Conservation (phyloP, 176 grass and related monocot species). For the Poa pratensis region DNA sequence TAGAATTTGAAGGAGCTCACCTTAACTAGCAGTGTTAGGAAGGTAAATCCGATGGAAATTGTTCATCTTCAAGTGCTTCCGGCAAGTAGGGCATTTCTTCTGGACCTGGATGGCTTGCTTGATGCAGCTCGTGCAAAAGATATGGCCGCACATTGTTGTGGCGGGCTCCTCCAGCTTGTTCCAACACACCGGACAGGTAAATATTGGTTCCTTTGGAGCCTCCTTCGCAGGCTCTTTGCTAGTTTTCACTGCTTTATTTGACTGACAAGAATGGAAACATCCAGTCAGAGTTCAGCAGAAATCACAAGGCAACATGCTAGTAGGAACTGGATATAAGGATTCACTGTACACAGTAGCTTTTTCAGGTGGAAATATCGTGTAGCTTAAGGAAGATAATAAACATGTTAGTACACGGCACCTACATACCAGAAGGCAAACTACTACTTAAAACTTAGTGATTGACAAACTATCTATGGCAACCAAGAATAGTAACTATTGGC, state of each 20-base stretch:
- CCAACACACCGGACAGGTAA: conserved; percentile 86
- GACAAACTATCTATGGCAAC: background rate
- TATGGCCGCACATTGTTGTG: conserved; percentile 87
- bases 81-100: conserved; percentile 93
- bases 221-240: conserved; percentile 44
- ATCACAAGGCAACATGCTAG: conserved; percentile 1
- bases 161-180: conserved; percentile 69
- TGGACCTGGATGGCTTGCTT: conserved; percentile 72
- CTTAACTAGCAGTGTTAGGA: conserved; percentile 52
- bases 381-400: background rate
- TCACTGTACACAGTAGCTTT: background rate
- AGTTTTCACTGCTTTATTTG: conserved; percentile 26
- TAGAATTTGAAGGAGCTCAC: conserved; percentile 24
- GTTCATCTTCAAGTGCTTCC: conserved; percentile 59
- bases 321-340: conserved; percentile 11
- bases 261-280: conserved; percentile 34
- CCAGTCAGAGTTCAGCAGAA: conserved; percentile 17
- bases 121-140: conserved; percentile 84
- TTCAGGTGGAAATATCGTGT: conserved; percentile 6
- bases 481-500: background rate
- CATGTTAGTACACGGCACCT: background rate
- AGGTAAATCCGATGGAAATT: conserved; percentile 84
- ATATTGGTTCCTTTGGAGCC: conserved; percentile 61
- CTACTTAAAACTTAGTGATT: conserved; percentile 10
- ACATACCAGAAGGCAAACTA: conserved; percentile 24